Conservation (phyloP, 192 early-diverging fungal species). For the Umbelopsis ramanniana region DNA sequence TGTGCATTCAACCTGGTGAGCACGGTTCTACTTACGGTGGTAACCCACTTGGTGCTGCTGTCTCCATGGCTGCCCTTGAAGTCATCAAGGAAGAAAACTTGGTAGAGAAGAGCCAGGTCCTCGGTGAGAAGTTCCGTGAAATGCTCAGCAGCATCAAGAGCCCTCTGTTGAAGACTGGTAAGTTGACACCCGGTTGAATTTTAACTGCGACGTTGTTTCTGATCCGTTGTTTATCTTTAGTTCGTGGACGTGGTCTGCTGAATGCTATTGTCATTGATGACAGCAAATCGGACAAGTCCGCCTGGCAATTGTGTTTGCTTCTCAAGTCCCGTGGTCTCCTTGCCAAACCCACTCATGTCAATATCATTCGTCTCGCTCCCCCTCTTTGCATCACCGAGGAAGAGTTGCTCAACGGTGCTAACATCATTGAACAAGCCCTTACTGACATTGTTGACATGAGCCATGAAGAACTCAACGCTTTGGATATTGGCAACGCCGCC, state of each 20-base stretch:
- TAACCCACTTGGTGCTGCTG: constrained; percentile 94
- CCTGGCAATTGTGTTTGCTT: constrained; percentile 96
- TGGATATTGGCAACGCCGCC: background rate
- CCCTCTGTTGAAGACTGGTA: constrained; percentile 70
- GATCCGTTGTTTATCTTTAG: constrained; percentile 37
- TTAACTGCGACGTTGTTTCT: too few relatives aligned
- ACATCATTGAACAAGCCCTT: constrained; percentile 81
- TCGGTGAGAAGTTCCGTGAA: constrained; percentile 87
- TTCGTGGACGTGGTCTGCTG: constrained; percentile 92
- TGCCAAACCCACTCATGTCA: constrained; percentile 98
- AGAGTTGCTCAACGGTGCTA: constrained; percentile 79
- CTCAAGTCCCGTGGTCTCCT: constrained; percentile 92
- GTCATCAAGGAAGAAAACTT: constrained; percentile 95
- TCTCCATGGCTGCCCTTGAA: constrained; percentile 92
- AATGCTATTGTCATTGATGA: constrained; percentile 97
- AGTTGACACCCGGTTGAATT: constrained; percentile 3
- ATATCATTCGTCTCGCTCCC: constrained; percentile 97
- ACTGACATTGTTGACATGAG: constrained; percentile 68
- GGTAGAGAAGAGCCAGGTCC: constrained; percentile 72
- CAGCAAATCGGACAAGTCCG: constrained; percentile 77
- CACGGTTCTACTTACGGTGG: constrained; percentile 99
- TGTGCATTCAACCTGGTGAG: constrained; percentile 86
- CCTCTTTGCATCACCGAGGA: constrained; percentile 94
- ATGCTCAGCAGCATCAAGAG: constrained; percentile 75
- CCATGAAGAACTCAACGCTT: constrained; percentile 43